Evolutionary conservation across 257 asterid species (phyloP), one percentile per base, ranked within the genome.

Genomic region (Solanum neorickii): DNA sequence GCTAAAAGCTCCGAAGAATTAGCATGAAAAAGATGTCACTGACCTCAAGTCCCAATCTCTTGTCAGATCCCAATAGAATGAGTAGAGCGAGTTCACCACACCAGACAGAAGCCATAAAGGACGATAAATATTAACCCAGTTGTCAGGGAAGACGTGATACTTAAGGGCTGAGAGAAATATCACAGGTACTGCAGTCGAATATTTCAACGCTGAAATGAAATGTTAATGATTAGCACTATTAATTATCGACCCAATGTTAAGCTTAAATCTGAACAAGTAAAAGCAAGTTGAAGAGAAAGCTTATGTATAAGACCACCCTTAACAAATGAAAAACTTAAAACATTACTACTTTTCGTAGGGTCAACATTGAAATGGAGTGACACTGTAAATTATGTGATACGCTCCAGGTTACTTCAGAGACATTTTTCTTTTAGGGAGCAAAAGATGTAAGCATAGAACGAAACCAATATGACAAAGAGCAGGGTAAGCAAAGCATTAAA

Each of bases 31-130:
- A 65, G 39, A 41, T 46, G 20, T 23, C 82, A 44, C 90, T 82
- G 92, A 96, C 99, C 99, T 95, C 91, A 97, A 89, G 92, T 97
- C 99, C 99, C 99, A 97, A 85, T 96, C 99, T 70, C 98, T 91
- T 39, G 94, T 93, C 33, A 97, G 89, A 88, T 97, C 99, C 99
- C 99, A 97, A 92, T 97, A 96, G 93, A 97, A 97, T 10, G 99
- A 97, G 93, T 97, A 97, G 76, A 93, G 87, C 20, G 98, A 95
- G 92, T 97, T 97, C 90, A 95, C 42, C 82, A 96, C 95, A 89
- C 96, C 90, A 13, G 99, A 97, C 47, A 96, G 89, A 84, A 97
- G 99, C 99, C 99, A 97, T 46, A 97, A 90, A 74, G 98, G 99
- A 29, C 99, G 93, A 90, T 96, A 95, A 12, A 96, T 44, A 77